Base-by-base conservation (phyloP, 495 filamentous ascomycete species). In the Penicillium egyptiacum region DNA sequence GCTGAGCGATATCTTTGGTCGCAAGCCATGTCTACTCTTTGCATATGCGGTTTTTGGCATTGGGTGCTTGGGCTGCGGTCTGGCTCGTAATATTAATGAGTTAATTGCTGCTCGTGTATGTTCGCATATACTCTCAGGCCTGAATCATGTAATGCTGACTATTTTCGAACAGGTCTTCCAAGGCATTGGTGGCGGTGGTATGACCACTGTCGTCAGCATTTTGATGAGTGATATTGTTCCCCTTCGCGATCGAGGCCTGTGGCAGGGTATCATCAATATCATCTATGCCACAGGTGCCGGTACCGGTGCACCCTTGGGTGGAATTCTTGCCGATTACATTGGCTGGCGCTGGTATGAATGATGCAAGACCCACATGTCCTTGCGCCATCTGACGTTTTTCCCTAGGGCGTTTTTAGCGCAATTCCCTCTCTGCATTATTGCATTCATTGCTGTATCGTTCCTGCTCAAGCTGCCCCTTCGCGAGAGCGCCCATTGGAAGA, bases 231-330 rank as follows among this genome's bases (percentile, higher is more conserved):
- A 96, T 67, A 79, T 92, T 17, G 80, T 95, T 4, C 79, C 88
- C 9, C 75, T 96, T 49, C 78, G 88, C n/a, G 85, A 92, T 50
- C 70, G 90, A 58, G 91, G 89, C 5, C 77, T 87, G 12, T 95
- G 87, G 83, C 91, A 95, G 68, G 90, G 91, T 19, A 82, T 92
- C 45, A 77, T 93, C 61, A 95, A 94, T 63, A 85, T 94, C 65
- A 80, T 94, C 44, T 93, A 80, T 63, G 85, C 90, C 1, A 70
- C 77, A 58, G 91, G 91, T 19, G 79, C 87, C 16, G 85, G 83
- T 14, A 75, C 75, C 41, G 91, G 91, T 14, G 91, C 85, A 20
- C 90, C 90, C 0, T 61, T 96, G 9, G 80, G 81, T 39, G 91
- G 91, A 22, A 63, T 91, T 1, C 62, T 96, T 14, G 82, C 88